These are phyloP conservation scores for Xylariaceae sp. DNA, from an alignment of 2,329 filamentous ascomycete genomes.

Conservation along the genomic window DNA sequence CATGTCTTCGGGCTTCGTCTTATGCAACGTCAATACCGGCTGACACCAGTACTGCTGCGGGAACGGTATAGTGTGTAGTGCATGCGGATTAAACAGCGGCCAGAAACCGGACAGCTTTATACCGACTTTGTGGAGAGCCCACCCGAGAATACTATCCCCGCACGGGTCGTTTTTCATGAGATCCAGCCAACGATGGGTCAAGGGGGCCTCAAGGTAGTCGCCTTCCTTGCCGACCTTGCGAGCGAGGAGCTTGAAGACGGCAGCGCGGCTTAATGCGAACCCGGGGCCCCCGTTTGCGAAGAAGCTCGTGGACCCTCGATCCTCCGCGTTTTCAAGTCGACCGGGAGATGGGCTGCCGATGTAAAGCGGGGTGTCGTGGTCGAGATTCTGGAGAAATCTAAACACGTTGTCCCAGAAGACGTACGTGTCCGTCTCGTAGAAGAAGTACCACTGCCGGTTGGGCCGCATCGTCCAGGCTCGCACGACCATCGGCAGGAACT, in stretches of 20 bases:
- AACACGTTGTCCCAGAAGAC: constrained; percentile 40
- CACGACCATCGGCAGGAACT: constrained; percentile 44
- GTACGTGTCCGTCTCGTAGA: constrained; percentile 44
- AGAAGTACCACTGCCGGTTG: constrained; percentile 44
- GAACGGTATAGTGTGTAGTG: constrained; percentile 52
- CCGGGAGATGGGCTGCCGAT: constrained; percentile 39
- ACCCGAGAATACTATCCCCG: constrained; percentile 55
- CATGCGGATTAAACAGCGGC: constrained; percentile 54
- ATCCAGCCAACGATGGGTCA: constrained; percentile 44
- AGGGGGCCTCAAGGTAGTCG: constrained; percentile 44
- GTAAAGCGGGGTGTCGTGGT: constrained; percentile 37
- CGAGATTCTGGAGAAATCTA: constrained; percentile 36
- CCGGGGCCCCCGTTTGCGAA: constrained; percentile 45
- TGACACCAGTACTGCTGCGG: constrained; percentile 53
- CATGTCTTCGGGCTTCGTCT: constrained; percentile 51
- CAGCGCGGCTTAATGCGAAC: constrained; percentile 41
- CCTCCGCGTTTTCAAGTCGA: neutral
- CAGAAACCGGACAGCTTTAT: constrained; percentile 50
- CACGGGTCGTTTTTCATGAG: constrained; percentile 52
- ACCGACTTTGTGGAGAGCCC: constrained; percentile 47
- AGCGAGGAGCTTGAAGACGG: constrained; percentile 45
- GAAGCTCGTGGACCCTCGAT: constrained; percentile 17
- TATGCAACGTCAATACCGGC: constrained; percentile 53
- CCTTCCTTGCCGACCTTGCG: constrained; percentile 38
- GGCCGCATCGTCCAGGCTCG: constrained; percentile 39